phyloP scores from a whole-genome alignment of 495 filamentous ascomycete species.

The Hypoxylon trugodes region DNA sequence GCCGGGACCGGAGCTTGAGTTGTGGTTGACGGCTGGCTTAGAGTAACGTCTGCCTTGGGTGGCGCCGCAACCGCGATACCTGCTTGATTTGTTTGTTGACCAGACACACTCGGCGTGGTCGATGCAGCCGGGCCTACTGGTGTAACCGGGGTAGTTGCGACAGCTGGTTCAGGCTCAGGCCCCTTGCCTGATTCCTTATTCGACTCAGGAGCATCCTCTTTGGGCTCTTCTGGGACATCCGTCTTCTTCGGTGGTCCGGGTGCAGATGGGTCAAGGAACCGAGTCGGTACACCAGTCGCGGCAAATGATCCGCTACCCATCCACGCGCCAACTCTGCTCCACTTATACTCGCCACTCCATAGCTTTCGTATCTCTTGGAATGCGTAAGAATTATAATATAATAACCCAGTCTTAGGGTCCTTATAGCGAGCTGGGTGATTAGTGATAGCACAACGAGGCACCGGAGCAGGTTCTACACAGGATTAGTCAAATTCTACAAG shows the following conservation, averaged over 20 bases:
- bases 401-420: constrained; percentile 78
- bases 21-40: neutral
- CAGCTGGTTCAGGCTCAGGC: too few species aligned
- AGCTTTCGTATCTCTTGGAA: constrained; percentile 77
- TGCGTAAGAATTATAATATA: constrained; percentile 77
- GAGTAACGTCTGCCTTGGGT: neutral
- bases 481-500: neutral
- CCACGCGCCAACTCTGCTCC: constrained; percentile 79
- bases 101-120: neutral
- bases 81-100: constrained; percentile 6
- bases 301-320: constrained; percentile 68
- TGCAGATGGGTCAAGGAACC: constrained; percentile 64
- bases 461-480: constrained; percentile 54
- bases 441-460: constrained; percentile 77
- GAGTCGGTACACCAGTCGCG: constrained; percentile 72
- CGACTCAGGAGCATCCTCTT: constrained; percentile 13
- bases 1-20: neutral
- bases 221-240: constrained; percentile 4
- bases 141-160: neutral
- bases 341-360: constrained; percentile 70
- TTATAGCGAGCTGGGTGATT: constrained; percentile 78
- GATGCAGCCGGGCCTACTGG: neutral
- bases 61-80: neutral
- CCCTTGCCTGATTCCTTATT: too few species aligned
- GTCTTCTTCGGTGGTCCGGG: constrained; percentile 40